These are phyloP conservation scores for Pythium insidiosum DNA, from an alignment of 352 stramenopile genomes.

Conservation along the genomic window DNA sequence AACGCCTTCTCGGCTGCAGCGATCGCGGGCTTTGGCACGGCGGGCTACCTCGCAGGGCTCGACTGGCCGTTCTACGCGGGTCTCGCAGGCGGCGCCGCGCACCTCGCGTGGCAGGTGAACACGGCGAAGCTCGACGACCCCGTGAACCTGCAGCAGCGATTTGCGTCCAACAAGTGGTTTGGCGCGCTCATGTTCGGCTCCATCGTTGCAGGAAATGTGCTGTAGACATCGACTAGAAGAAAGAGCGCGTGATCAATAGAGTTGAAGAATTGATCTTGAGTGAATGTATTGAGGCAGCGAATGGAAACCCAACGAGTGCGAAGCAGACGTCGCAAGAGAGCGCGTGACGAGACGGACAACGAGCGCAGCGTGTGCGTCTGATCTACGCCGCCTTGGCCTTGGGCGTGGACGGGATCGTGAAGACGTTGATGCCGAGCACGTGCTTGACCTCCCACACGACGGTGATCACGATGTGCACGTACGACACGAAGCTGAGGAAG, in stretches of 20 bases:
- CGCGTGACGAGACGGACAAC: not conserved
- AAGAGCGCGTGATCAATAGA: not conserved
- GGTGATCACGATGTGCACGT: slow-evolving; percentile 83
- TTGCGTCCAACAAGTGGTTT: slow-evolving; percentile 92
- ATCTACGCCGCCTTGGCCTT: slow-evolving; percentile 20
- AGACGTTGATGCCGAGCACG: slow-evolving; percentile 72
- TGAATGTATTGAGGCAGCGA: slow-evolving; percentile 4
- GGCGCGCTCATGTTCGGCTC: slow-evolving; percentile 78
- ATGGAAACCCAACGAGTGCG: too few relatives aligned
- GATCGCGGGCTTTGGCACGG: slow-evolving; percentile 54
- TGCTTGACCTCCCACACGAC: slow-evolving; percentile 85
- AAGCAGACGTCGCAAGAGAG: too few relatives aligned
- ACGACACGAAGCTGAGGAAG: slow-evolving; percentile 77
- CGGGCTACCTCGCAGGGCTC: slow-evolving; percentile 73
- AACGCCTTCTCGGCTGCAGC: slow-evolving; percentile 71
- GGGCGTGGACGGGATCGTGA: slow-evolving; percentile 45
- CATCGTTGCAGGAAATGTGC: slow-evolving; percentile 67
- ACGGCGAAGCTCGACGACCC: slow-evolving; percentile 93
- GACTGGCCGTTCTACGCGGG: slow-evolving; percentile 88
- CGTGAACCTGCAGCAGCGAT: slow-evolving; percentile 90
- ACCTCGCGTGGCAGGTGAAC: slow-evolving; percentile 96
- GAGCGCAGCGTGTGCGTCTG: too few relatives aligned
- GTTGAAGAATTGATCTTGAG: slow-evolving; percentile 6
- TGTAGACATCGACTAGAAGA: slow-evolving; percentile 25
- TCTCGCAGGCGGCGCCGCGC: slow-evolving; percentile 75